A percentile compares a stretch with the other conserved stretches of the same genome.
Evolutionary conservation across 1,284 basidiomycete species (phyloP).

Genomic region (Volvariella surrecta): DNA sequence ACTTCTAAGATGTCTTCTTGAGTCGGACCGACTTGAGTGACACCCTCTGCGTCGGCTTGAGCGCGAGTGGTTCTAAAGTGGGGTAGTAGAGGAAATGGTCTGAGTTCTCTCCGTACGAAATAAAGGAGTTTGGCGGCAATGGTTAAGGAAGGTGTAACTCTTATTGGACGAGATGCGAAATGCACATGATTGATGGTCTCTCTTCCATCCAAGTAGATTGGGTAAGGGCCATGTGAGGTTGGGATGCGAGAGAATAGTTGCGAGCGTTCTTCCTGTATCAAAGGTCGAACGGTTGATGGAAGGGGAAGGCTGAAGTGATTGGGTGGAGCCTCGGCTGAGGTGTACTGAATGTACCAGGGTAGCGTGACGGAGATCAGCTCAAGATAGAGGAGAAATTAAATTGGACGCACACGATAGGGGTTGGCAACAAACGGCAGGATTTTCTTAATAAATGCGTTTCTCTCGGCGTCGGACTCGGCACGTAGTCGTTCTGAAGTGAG

Average conservation of each 20-base stretch:
- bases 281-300: conserved; percentile 5
- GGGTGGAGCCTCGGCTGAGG: conserved; percentile 49
- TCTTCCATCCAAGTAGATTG: conserved; percentile 33
- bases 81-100: conserved; percentile 34
- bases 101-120: conserved; percentile 46
- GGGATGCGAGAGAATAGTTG: conserved; percentile 25
- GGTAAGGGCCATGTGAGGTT: conserved; percentile 48
- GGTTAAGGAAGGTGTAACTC: conserved; percentile 42
- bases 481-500: conserved; percentile 40
- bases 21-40: conserved; percentile 30
- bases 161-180: conserved; percentile 29
- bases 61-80: conserved; percentile 38
- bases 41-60: conserved; percentile 21
- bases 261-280: conserved; percentile 10
- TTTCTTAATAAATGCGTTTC: conserved; percentile 37
- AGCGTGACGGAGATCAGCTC: not conserved
- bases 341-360: conserved; percentile 31
- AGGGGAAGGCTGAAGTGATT: conserved; percentile 50
- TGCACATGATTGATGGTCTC: conserved; percentile 19
- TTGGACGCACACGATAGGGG: conserved; percentile 35
- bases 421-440: conserved; percentile 52
- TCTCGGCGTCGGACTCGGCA: conserved; percentile 27
- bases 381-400: conserved; percentile 1
- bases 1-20: conserved; percentile 53
- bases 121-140: conserved; percentile 56